Base-by-base conservation (phyloP, 1,284 basidiomycete genomes). In the Sanguinoderma infundibulare region DNA sequence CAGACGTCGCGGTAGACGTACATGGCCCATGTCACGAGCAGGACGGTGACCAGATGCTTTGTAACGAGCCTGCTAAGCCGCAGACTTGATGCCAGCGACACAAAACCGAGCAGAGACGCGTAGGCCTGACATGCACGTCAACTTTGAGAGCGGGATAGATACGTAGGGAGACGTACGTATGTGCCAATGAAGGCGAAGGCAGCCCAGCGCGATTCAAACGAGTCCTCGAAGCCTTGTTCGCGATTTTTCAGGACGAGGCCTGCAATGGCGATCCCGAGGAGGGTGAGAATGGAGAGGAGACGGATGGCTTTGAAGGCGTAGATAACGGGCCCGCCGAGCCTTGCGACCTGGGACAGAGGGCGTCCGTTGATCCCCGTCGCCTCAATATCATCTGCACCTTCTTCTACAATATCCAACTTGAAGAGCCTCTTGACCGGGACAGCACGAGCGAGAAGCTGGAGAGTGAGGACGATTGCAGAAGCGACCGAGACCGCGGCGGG, bases 1-100 rank as follows among this genome's bases (percentile, higher is more conserved):
- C 77, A 81, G 26, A 86, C 64, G 67, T 87, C 82, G 46, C 84
- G 78, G 64, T 83, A 84, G 14, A 74, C 72, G 68, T 80, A 86
- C 1, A 85, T 73, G 2, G 57, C 67, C 67, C 79, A 81, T 0
- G 76, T 77, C 54, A 77, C 51, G 46, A 81, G 59, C n/a, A 84
- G 69, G 5, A 83, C 67, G 4, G 61, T 32, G 1, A 61, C 55
- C 7, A 72, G 51, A 44, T 73, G 55, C 60, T 10, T 35, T 20
- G 24, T 64, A 51, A 49, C 34, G 55, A 39, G 57, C 28, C 14
- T 35, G 30, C 28, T 30, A 20, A 64, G 39, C 9, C 54, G 51
- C 1, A 59, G 49, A 14, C 47, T 57, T 4, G 65, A 44, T 17
- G 66, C 54, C 2, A 70, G 52, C 26, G 72, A 65, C 7, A 70